Base-by-base conservation (phyloP, 345 rosid genomes). In the Eucalyptus tenuipes region DNA sequence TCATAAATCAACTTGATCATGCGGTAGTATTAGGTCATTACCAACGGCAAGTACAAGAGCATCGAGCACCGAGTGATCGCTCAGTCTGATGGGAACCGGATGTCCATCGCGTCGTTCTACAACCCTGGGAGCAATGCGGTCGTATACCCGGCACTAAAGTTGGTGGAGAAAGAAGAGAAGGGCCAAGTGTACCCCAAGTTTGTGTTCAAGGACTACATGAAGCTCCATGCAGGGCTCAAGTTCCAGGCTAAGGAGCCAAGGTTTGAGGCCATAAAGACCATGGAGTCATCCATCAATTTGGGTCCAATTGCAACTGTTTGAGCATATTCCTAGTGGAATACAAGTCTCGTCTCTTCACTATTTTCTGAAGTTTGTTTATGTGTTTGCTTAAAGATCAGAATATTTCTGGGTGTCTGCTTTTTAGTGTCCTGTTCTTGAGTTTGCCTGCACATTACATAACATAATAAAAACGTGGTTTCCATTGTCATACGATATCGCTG, bases 21-120 rank as follows among this genome's bases (percentile, higher is more conserved):
- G 49, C 85, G 84, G 37, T 31, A 16, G 27, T 12, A 3, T 12
- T 48, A 97, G 98, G 99, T 97, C 68, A 94, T 97, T 7, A 96
- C 95, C 27, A 97, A 97, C 86, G 99, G 99, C 11, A 96, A 94
- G 90, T 96, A 96, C 92, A 97, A 96, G 94, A 97, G 99, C 88
- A 89, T 96, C 49, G 13, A 92, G 92, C 99, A 97, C 91, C 90
- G 98, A 12, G 99, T 97, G 90, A 24, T 94, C 27, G 93, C 96
- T 5, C 95, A 96, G 82, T 88, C 92, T 5, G 95, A 95, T 55
- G 98, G 99, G 3, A 96, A 90, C 84, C 92, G 98, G 88, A 96
- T 96, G 99, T 97, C 99, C 6, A 31, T 97, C 4, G 99, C 99
- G 5, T 96, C 99, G 44, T 97, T 97, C 89, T 96, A 96, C 92